Evolutionary conservation across 2,329 filamentous ascomycete species (phyloP).

Genomic region (Colletotrichum sp.): DNA sequence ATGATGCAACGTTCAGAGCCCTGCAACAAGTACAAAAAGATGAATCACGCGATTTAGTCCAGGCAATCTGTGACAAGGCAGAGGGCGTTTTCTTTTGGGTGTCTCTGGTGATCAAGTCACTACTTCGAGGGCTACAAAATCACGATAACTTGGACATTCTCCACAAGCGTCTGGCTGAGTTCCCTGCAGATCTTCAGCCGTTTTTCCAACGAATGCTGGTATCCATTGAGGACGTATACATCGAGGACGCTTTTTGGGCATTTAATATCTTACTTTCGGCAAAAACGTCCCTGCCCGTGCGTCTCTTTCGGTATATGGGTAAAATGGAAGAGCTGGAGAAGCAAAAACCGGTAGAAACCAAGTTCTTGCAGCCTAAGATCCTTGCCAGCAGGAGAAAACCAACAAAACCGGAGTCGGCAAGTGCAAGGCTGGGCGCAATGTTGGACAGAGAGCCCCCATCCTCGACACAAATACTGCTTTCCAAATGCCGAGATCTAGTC

Average conservation of each 20-base stretch:
- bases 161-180: background rate
- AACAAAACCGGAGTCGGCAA: no score
- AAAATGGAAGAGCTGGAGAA: no score
- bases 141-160: slow-evolving; percentile 1
- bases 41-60: slow-evolving; percentile 16
- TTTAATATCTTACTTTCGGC: background rate
- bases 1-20: background rate
- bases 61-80: slow-evolving; percentile 24
- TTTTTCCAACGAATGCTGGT: slow-evolving; percentile 20
- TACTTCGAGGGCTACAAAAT: slow-evolving; percentile 20
- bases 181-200: slow-evolving; percentile 18
- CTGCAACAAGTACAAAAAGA: background rate
- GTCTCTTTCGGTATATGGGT: background rate
- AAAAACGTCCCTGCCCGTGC: background rate
- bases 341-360: accelerated
- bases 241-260: background rate
- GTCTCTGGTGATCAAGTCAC: slow-evolving; percentile 20
- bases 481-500: background rate
- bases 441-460: no score
- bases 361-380: no score
- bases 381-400: background rate
- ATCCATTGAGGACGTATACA: background rate
- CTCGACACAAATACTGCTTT: background rate
- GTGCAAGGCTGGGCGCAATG: no score
- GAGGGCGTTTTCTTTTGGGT: slow-evolving; percentile 40